Base-by-base conservation (phyloP, 208 protist genomes). In the Trypanosoma platydactyli region DNA sequence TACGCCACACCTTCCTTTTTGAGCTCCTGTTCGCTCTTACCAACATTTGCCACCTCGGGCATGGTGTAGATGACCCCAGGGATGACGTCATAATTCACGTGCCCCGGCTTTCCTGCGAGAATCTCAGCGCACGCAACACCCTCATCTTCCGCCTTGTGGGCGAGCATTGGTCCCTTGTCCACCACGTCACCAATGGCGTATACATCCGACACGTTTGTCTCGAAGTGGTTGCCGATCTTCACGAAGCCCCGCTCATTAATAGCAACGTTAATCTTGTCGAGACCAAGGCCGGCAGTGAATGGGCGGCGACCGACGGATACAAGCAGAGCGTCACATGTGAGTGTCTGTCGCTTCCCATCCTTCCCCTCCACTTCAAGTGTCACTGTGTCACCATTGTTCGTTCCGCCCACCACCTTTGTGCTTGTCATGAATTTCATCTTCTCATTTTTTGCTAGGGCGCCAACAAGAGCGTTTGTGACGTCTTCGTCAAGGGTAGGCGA, bases 91-190 rank as follows among this genome's bases (percentile, higher is more conserved):
- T 99, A 99, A 87, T 99, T 99, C 20, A 99, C 93, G 74, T 99
- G 96, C 12, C 94, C 89, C 12, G 84, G 67, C 77, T 92, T 88
- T 41, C 96, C 95, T 45, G 95, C 95, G 41, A 99, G 76, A 35
- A 88, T 51, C 84, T 99, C 97, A 9, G 95, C 97, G 54, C 89
- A 84, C 18, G 94, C 93, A 44, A 99, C 94, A 64, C 97, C 98
- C 74, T 99, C 98, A 44, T 99, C 98, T 86, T 99, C 98, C 27
- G 98, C 99, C 91, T 99, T 99, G 95, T 99, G 99, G 5, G 99
- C 99, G 5, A 99, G 91, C 98, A 99, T 99, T 30, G 98, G 97
- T 38, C 99, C 99, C 79, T 95, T 95, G 54, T 87, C 86, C 38
- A 99, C 95, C 30, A 98, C 94, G 70, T 99, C 99, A 44, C 99